phyloP scores from a whole-genome alignment of 805 yeast species.

The Candida easanensis region DNA sequence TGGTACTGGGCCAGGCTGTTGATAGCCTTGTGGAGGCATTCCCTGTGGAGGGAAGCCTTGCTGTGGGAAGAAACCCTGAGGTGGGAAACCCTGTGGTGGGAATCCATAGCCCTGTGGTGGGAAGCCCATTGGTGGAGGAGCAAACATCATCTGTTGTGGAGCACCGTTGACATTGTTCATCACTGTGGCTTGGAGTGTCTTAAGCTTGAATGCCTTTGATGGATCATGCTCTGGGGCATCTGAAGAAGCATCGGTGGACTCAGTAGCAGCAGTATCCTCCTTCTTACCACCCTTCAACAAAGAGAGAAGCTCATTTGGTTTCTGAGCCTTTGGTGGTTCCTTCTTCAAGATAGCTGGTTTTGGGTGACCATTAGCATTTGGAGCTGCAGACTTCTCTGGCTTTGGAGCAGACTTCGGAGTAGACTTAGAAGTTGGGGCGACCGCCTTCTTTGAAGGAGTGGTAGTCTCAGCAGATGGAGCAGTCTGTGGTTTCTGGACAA shows the following conservation, averaged over 20 bases:
- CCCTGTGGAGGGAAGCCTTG: slow-evolving; percentile 5
- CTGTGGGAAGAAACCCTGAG: slow-evolving; percentile 4
- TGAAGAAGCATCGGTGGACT: slow-evolving; percentile 1
- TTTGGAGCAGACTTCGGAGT: slow-evolving; percentile 15
- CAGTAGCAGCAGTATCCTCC: slow-evolving; percentile 29
- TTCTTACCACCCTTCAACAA: slow-evolving; percentile 37
- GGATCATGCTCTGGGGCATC: slow-evolving; percentile 17
- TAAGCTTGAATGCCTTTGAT: slow-evolving; percentile 29
- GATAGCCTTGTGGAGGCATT: slow-evolving; percentile 7
- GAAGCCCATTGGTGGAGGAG: slow-evolving; percentile 12
- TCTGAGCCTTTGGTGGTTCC: slow-evolving; percentile 13
- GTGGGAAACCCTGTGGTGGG: slow-evolving; percentile 9
- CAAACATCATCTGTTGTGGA: slow-evolving; percentile 12
- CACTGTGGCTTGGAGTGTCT: slow-evolving; percentile 16
- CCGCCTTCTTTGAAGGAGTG: no score
- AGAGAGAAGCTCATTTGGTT: slow-evolving; percentile 41
- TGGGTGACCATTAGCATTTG: slow-evolving; percentile 13
- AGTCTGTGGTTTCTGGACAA: slow-evolving; percentile 9
- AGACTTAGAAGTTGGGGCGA: neutral
- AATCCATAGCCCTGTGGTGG: slow-evolving; percentile 19
- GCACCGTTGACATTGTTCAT: slow-evolving; percentile 27
- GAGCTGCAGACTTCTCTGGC: slow-evolving; percentile 9
- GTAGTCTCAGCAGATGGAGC: neutral
- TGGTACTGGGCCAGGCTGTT: no score
- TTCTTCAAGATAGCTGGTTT: slow-evolving; percentile 4